phyloP scores from a whole-genome alignment of 805 yeast species.

The Candida broadrunensis region DNA sequence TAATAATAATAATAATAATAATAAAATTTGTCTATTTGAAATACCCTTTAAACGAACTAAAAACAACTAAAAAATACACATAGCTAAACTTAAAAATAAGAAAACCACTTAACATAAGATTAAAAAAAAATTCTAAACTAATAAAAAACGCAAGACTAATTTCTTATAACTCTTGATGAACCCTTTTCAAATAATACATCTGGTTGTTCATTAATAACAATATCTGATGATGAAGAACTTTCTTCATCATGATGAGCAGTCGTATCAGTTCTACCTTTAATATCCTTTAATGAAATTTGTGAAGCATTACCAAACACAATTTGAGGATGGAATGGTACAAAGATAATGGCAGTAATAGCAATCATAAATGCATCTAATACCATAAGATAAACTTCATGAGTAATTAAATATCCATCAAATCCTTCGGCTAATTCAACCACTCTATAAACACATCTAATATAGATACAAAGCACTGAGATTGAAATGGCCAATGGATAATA shows the following conservation, averaged over 20 bases:
- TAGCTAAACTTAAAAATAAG: too few species aligned
- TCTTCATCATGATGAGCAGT: conserved; percentile 2
- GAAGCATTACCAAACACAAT: conserved; percentile 36
- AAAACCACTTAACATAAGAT: too few species aligned
- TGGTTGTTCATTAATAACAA: background rate
- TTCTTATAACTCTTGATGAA: too few species aligned
- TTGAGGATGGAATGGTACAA: conserved; percentile 35
- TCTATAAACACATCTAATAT: conserved; percentile 32
- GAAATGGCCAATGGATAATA: conserved; percentile 32
- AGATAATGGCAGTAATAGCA: conserved; percentile 26
- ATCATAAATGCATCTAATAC: conserved; percentile 36
- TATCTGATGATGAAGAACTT: background rate
- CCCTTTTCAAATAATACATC: background rate
- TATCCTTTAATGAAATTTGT: conserved; percentile 11
- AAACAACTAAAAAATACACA: too few species aligned
- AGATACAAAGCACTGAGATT: conserved; percentile 24
- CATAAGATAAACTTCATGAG: conserved; percentile 34
- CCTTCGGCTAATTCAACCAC: conserved; percentile 39
- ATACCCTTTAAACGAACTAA: too few species aligned
- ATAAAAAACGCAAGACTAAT: too few species aligned
- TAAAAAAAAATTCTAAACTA: too few species aligned
- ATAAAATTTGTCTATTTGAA: too few species aligned
- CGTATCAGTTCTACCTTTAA: conserved; percentile 3
- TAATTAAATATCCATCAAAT: conserved; percentile 29
- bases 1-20: too few species aligned